Conservation (phyloP, 148 eudicot species). For the Rhododendron williamsianum region DNA sequence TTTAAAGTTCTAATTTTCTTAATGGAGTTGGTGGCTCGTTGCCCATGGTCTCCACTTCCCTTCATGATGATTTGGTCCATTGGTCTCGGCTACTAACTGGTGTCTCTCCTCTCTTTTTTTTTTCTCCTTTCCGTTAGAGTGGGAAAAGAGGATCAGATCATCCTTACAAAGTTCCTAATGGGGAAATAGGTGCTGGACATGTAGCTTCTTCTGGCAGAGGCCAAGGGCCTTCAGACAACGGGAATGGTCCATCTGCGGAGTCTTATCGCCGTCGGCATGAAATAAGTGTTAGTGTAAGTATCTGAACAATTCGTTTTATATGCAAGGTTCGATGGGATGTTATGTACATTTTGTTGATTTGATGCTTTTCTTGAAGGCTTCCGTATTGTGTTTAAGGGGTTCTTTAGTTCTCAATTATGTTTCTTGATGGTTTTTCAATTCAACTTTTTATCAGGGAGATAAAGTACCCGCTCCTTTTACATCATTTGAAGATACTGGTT, state of each 20-base stretch:
- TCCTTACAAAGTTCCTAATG: slow-evolving; percentile 25
- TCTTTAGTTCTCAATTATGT: neutral
- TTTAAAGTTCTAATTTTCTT: neutral
- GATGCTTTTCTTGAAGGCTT: neutral
- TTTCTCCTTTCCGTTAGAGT: slow-evolving; percentile 22
- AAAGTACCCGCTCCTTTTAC: slow-evolving; percentile 67
- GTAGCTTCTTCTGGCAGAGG: slow-evolving; percentile 22
- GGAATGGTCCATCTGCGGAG: slow-evolving; percentile 55
- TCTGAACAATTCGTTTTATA: neutral
- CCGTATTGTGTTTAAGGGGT: neutral
- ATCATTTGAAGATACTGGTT: slow-evolving; percentile 77
- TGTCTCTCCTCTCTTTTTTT: neutral
- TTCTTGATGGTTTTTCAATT: neutral
- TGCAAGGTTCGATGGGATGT: neutral
- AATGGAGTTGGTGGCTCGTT: neutral
- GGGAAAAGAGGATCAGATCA: slow-evolving; percentile 27
- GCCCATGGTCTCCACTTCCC: neutral
- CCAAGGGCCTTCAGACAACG: slow-evolving; percentile 28
- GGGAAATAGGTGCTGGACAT: slow-evolving; percentile 11
- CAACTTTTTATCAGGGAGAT: slow-evolving; percentile 49
- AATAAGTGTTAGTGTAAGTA: slow-evolving; percentile 77
- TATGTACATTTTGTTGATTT: neutral
- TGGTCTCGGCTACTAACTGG: neutral
- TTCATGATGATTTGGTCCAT: neutral
- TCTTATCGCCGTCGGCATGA: slow-evolving; percentile 77